Conservation (phyloP, 345 rosid genomes). For the Cardamine chenopodiifolia region DNA sequence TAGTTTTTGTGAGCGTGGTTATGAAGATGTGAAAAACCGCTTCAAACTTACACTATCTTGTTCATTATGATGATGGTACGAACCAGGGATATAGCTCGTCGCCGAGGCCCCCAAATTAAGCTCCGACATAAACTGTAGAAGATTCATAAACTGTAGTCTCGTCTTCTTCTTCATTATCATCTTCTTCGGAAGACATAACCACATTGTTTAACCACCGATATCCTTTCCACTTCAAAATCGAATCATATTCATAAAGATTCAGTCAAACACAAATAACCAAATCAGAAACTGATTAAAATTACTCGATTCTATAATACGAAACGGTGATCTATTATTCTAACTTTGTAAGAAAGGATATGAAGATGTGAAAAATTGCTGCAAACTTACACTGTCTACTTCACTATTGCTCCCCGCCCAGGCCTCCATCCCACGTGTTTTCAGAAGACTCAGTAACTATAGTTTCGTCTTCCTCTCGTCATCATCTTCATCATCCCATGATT, state of each 20-base stretch:
- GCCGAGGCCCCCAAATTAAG: not conserved
- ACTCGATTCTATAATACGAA: no score
- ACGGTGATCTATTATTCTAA: no score
- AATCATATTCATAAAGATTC: not conserved
- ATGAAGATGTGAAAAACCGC: not conserved
- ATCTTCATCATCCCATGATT: not conserved
- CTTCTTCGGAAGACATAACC: no score
- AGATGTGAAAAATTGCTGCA: not conserved
- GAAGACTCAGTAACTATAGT: not conserved
- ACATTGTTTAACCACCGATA: no score
- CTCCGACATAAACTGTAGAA: not conserved
- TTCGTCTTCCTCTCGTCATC: not conserved
- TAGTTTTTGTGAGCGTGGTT: not conserved
- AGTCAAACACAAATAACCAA: not conserved
- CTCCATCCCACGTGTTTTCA: not conserved
- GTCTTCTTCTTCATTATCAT: not conserved
- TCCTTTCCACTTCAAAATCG: no score
- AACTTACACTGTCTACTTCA: not conserved
- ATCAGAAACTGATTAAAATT: not conserved
- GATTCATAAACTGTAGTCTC: not conserved
- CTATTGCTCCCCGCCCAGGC: not conserved
- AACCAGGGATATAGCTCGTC: not conserved
- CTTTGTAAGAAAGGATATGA: no score
- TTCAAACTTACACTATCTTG: slow-evolving; percentile 16
- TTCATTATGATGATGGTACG: not conserved